Evolutionary conservation across 169 alveolate species (phyloP), one percentile per base, ranked within the genome.

Genomic region (Gregarina niphandrodes): DNA sequence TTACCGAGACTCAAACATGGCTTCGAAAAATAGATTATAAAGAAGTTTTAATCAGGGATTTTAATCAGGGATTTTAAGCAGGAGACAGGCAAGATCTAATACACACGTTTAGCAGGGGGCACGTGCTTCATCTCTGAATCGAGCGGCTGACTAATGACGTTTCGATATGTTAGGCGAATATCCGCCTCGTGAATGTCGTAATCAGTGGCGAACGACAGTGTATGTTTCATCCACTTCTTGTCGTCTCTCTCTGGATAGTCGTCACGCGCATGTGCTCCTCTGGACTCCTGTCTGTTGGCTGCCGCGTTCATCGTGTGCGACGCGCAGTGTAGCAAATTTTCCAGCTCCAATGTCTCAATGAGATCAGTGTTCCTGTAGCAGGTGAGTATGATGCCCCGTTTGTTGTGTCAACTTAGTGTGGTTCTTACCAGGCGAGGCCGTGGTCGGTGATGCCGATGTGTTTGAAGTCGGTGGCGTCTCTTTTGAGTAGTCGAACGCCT

Each of bases 251-350:
- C 84, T 31, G 77, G 38, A 9, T 22, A 22, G 64, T 84, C 95
- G 43, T 88, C 97, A 46, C 95, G 77, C n/a, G 95, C 88, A 53
- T 88, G 97, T 11, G 97, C 96, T 0, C 97, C 96, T 49, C 97
- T 64, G 19, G 92, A 76, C 61, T 88, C 96, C 63, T 76, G 75
- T 53, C 97, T 73, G 18, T 79, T 75, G 41, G 71, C 87, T 6
- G 95, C 97, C 13, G 86, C 70, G 36, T 61, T 53, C 17, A 88
- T 78, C 13, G 92, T 81, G 61, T 82, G 91, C 28, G 80, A 59
- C 19, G 93, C 82, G 18, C 55, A 44, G 29, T 3, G 29, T 21
- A 85, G 61, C 47, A 88, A 70, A 50, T 88, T 88, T 43, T 88
- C 95, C 20, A 88, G 64, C 50, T 88, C 97, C 41, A 88, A 51